A percentile compares a stretch with the other conserved stretches of the same genome.
phyloP scores from a whole-genome alignment of 805 yeast genomes.

The Trichomonascus vanleenenianus region DNA sequence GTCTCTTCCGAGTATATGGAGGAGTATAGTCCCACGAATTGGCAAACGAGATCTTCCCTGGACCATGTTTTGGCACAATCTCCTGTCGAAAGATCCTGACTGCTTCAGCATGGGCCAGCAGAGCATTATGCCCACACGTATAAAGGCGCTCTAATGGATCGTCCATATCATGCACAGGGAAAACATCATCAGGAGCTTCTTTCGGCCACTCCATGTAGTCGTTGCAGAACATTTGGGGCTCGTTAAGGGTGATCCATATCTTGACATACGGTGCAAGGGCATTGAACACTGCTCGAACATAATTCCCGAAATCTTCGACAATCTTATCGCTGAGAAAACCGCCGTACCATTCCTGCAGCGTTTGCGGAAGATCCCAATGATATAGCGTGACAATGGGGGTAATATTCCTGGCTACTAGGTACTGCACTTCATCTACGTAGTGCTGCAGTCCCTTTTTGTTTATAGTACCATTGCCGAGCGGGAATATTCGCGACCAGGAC shows the following conservation, averaged over 20 bases:
- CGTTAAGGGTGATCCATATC: constrained; percentile 28
- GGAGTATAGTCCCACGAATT: constrained; percentile 23
- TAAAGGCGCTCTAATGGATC: constrained; percentile 4
- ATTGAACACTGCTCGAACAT: constrained; percentile 27
- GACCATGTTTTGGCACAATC: constrained; percentile 20
- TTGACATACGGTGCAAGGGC: constrained; percentile 29
- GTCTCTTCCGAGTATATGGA: constrained; percentile 21
- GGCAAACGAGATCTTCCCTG: constrained; percentile 23
- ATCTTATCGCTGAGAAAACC: constrained; percentile 25
- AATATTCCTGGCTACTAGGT: constrained; percentile 19
- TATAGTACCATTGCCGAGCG: constrained; percentile 22
- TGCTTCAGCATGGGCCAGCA: constrained; percentile 24
- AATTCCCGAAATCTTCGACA: constrained; percentile 28
- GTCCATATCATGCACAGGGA: constrained; percentile 15
- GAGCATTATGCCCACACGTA: constrained; percentile 15
- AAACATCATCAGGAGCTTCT: constrained; percentile 20
- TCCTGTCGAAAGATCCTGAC: constrained; percentile 20
- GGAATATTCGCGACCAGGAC: constrained; percentile 31
- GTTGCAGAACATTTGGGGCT: constrained; percentile 21
- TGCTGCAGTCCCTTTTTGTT: constrained; percentile 25
- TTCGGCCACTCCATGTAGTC: constrained; percentile 13
- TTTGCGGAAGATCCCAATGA: constrained; percentile 29
- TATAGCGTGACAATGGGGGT: constrained; percentile 28
- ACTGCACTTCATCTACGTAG: constrained; percentile 26
- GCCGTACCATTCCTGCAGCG: constrained; percentile 18